Evolutionary conservation across 331 rosid genomes (phyloP).

Genomic region (Malus hybrid): DNA sequence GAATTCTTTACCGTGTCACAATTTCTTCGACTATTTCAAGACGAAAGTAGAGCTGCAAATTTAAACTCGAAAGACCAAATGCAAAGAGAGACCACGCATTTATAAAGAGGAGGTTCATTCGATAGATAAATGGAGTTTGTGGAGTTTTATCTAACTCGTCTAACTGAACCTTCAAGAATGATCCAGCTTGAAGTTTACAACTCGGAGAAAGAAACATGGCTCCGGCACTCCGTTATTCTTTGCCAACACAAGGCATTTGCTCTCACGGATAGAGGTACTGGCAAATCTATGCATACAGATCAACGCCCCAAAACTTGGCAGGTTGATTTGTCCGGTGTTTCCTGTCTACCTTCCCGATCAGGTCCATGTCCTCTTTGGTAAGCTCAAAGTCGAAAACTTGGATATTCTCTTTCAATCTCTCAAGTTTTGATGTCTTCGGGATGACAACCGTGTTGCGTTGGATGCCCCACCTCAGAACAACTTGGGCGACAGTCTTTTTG

Average conservation of each 20-base stretch:
- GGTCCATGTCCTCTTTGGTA: constrained; percentile 43
- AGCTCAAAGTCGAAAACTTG: constrained; percentile 59
- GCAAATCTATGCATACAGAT: constrained; percentile 48
- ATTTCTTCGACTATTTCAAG: background rate
- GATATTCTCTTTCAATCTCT: background rate
- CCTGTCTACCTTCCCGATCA: constrained; percentile 29
- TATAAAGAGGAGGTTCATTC: background rate
- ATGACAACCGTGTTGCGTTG: too few relatives aligned
- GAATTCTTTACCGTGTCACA: too few relatives aligned
- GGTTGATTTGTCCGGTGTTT: constrained; percentile 42
- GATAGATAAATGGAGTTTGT: background rate
- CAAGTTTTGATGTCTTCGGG: too few relatives aligned
- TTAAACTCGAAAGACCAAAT: background rate
- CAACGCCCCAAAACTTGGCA: constrained; percentile 56
- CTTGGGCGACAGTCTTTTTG: constrained; percentile 59
- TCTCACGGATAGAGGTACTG: background rate
- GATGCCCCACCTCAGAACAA: constrained; percentile 48
- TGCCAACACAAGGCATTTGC: background rate
- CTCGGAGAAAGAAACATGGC: background rate
- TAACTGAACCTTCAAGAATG: background rate
- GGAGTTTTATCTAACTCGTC: background rate
- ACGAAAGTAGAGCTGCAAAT: background rate
- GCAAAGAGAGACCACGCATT: background rate
- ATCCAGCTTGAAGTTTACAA: background rate
- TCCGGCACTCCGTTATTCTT: background rate